These are phyloP conservation scores for Saccharum officinarum DNA, from an alignment of 176 grass and related monocot species.

Conservation along the genomic window DNA sequence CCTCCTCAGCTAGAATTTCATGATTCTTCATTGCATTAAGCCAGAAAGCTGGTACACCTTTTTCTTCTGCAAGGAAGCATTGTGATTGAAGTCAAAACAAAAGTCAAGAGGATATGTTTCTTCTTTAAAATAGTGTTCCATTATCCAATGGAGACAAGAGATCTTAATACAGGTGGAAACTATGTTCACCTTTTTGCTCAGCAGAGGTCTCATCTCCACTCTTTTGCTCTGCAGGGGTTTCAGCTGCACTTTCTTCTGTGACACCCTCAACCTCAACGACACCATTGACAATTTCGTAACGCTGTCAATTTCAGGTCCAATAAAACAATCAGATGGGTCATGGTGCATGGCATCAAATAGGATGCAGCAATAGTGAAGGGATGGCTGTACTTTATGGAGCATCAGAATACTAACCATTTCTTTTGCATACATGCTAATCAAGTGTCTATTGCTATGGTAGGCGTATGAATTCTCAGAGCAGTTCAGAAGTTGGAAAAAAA, in stretches of 20 bases:
- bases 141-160: background rate
- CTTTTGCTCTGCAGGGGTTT: constrained; percentile 47
- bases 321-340: constrained; percentile 31
- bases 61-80: constrained; percentile 47
- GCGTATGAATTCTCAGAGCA: background rate
- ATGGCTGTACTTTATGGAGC: background rate
- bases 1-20: constrained; percentile 87
- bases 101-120: background rate
- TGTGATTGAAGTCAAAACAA: background rate
- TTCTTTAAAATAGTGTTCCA: background rate
- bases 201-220: constrained; percentile 44
- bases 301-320: constrained; percentile 48
- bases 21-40: constrained; percentile 93
- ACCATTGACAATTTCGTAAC: constrained; percentile 86
- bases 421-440: background rate
- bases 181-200: constrained; percentile 42
- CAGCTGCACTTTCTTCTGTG: constrained; percentile 56
- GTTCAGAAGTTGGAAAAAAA: background rate
- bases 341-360: background rate
- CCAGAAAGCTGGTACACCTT: constrained; percentile 95
- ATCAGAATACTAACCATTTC: background rate
- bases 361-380: background rate
- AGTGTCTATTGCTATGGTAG: background rate
- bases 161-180: background rate
- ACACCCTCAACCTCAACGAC: constrained; percentile 69